Evolutionary conservation across 495 filamentous ascomycete species (phyloP).

Genomic region (Bacidia gigantensis): DNA sequence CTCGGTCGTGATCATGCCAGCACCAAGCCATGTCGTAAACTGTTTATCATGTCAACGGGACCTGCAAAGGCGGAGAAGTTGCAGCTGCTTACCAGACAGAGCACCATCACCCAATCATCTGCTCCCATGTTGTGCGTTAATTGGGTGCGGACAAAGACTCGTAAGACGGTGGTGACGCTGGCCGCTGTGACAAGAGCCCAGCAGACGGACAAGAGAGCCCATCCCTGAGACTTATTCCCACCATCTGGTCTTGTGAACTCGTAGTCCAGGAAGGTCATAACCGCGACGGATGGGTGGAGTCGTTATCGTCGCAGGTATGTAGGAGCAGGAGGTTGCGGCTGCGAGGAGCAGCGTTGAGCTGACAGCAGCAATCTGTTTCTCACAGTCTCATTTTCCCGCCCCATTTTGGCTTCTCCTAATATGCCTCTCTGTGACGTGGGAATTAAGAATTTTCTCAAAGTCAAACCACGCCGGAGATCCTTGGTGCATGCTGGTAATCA

Average conservation of each 20-base stretch:
- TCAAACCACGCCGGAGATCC: no score
- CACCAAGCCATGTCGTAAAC: constrained; percentile 12
- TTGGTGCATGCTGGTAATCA: neutral
- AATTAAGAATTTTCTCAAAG: neutral
- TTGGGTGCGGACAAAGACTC: constrained; percentile 11
- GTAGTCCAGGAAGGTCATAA: constrained; percentile 7
- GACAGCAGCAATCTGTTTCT: neutral
- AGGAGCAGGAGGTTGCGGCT: neutral
- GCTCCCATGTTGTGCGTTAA: constrained; percentile 14
- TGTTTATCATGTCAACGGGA: neutral
- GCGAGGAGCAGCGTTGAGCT: neutral
- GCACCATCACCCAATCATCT: constrained; percentile 11
- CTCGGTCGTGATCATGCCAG: constrained; percentile 10
- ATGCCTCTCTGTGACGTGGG: neutral
- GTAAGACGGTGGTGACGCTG: constrained; percentile 7
- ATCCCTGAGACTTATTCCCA: constrained; percentile 12
- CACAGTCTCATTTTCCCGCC: neutral
- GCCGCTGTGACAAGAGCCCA: constrained; percentile 14
- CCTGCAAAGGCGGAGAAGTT: neutral
- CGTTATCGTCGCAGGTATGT: neutral
- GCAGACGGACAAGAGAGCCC: constrained; percentile 14
- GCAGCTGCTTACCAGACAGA: constrained; percentile 8
- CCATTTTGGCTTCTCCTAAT: neutral
- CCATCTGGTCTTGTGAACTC: constrained; percentile 6
- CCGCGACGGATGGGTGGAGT: neutral